A percentile compares a stretch with the other conserved stretches of the same genome.
phyloP scores from a whole-genome alignment of 495 filamentous ascomycete species.

The Pyronema omphalodes region DNA sequence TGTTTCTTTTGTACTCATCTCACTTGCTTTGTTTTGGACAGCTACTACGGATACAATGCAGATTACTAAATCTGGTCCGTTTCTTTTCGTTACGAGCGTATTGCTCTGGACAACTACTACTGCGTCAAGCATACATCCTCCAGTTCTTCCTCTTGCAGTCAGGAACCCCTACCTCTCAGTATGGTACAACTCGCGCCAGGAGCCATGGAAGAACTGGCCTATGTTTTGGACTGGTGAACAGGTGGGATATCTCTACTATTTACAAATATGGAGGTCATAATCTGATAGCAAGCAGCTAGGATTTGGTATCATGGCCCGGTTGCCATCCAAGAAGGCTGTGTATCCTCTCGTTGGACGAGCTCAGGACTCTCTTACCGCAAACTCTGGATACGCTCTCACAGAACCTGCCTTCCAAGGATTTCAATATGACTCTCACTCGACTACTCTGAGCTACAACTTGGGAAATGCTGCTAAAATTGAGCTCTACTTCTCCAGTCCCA shows the following conservation, averaged over 20 bases:
- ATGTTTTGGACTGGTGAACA: conserved; percentile 82
- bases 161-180: conserved; percentile 85
- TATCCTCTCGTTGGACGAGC: conserved; percentile 77
- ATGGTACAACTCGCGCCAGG: conserved; percentile 60
- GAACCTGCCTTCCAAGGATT: conserved; percentile 58
- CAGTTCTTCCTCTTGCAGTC: conserved; percentile 72
- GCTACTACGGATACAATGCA: too few species aligned
- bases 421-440: conserved; percentile 81
- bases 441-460: conserved; percentile 72
- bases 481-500: conserved; percentile 78
- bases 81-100: too few species aligned
- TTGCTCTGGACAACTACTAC: neutral
- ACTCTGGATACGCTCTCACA: conserved; percentile 41
- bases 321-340: conserved; percentile 50
- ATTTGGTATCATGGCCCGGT: conserved; percentile 58
- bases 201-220: conserved; percentile 84
- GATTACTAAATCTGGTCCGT: too few species aligned
- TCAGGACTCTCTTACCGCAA: conserved; percentile 50
- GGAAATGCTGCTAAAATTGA: conserved; percentile 42
- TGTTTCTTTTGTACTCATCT: too few species aligned
- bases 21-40: too few species aligned
- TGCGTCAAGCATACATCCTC: conserved; percentile 30
- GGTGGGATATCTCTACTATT: conserved; percentile 18
- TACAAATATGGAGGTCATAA: too few species aligned
- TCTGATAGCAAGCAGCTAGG: conserved; percentile 33